These are phyloP conservation scores for Saitozyma sp. DNA, from an alignment of 768 basidiomycete genomes.

Conservation along the genomic window DNA sequence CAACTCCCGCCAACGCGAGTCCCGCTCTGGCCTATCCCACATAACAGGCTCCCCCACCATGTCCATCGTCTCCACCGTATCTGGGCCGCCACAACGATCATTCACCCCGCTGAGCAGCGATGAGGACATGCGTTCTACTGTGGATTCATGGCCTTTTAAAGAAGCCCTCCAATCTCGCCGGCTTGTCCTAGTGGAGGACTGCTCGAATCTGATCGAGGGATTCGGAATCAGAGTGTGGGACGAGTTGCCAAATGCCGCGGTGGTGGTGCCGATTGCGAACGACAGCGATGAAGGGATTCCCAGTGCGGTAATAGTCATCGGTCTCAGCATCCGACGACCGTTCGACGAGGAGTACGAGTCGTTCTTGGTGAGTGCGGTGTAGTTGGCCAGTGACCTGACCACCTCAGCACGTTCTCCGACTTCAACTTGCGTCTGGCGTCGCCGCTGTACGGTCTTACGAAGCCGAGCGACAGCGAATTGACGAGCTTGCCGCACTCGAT, in stretches of 20 bases:
- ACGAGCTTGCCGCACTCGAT: slow-evolving; percentile 44
- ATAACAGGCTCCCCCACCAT: slow-evolving; percentile 34
- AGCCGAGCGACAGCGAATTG: slow-evolving; percentile 39
- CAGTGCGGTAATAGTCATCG: slow-evolving; percentile 37
- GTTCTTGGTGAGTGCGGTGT: slow-evolving; percentile 29
- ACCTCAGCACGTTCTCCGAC: slow-evolving; percentile 21
- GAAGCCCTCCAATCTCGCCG: slow-evolving; percentile 37
- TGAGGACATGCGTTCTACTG: slow-evolving; percentile 1
- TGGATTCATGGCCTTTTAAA: slow-evolving; percentile 40
- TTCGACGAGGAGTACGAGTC: slow-evolving; percentile 48
- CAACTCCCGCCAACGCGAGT: not conserved
- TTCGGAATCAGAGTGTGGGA: slow-evolving; percentile 46
- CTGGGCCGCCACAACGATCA: slow-evolving; percentile 2
- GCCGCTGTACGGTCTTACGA: slow-evolving; percentile 43
- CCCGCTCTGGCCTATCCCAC: slow-evolving; percentile 1
- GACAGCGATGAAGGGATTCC: slow-evolving; percentile 45
- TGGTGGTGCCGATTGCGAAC: slow-evolving; percentile 43
- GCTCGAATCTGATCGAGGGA: slow-evolving; percentile 31
- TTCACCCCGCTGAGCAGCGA: slow-evolving; percentile 1
- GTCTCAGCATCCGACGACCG: slow-evolving; percentile 41
- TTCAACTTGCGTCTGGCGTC: slow-evolving; percentile 46
- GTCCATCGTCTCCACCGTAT: slow-evolving; percentile 34
- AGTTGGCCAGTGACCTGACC: not conserved
- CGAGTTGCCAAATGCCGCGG: slow-evolving; percentile 41
- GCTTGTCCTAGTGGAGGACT: slow-evolving; percentile 41